These are phyloP conservation scores for Yamadazyma sp. DNA, from an alignment of 1,139 yeast species.

Conservation along the genomic window DNA sequence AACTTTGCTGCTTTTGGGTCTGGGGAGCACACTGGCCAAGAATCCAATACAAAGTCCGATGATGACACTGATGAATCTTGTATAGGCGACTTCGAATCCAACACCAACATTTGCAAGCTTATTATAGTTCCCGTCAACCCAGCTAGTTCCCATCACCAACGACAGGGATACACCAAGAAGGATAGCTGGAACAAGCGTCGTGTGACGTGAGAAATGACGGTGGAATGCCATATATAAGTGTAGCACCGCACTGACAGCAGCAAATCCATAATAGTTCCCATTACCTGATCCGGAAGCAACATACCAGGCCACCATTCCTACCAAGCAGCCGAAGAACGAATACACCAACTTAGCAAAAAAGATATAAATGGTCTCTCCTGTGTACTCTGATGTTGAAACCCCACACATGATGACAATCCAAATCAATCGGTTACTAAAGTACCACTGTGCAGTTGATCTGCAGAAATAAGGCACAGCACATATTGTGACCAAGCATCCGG, in stretches of 20 bases:
- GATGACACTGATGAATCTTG: constrained; percentile 29
- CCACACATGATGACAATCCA: constrained; percentile 40
- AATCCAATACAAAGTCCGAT: constrained; percentile 33
- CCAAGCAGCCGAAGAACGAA: constrained; percentile 31
- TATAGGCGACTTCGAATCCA: constrained; percentile 23
- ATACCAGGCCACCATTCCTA: constrained; percentile 39
- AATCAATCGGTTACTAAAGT: constrained; percentile 25
- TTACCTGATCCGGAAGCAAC: constrained; percentile 31
- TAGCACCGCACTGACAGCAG: constrained; percentile 30
- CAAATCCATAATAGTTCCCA: constrained; percentile 36
- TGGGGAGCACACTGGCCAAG: constrained; percentile 32
- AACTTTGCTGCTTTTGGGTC: constrained; percentile 30
- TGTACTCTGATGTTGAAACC: constrained; percentile 31
- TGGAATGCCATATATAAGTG: constrained; percentile 25
- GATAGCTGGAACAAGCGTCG: constrained; percentile 28
- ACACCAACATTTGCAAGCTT: constrained; percentile 15
- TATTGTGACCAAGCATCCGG: constrained; percentile 24
- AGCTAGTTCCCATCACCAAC: constrained; percentile 38
- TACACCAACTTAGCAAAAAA: constrained; percentile 27
- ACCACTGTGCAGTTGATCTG: constrained; percentile 33
- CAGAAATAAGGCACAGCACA: constrained; percentile 32
- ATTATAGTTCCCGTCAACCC: constrained; percentile 22
- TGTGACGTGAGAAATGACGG: constrained; percentile 35
- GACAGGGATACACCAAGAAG: constrained; percentile 30
- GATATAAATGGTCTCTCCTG: constrained; percentile 35